Base-by-base conservation (phyloP, 257 asterid species). In the Rauvolfia tetraphylla region DNA sequence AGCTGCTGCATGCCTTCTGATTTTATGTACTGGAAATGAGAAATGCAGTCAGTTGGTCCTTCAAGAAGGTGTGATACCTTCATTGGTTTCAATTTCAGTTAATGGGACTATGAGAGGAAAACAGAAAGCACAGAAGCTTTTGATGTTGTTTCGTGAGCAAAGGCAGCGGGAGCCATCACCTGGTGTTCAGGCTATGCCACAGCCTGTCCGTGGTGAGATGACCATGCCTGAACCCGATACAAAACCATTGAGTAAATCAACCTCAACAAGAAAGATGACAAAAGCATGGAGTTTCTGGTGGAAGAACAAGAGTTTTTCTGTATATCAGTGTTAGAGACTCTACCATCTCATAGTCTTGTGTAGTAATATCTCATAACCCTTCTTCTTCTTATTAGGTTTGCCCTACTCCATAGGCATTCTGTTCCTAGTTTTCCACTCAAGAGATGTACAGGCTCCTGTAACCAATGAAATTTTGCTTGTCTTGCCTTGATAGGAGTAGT, bases 61-160 rank as follows among this genome's bases (percentile, higher is more conserved):
- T 71, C 98, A 91, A 86, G 98, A 93, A 89, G 99, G 98, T 33
- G 99, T 89, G 36, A 91, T 95, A 51, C 98, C 97, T 25, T 89
- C 99, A 0, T 69, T 95, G 84, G 99, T 95, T 78, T 91, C 96
- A 0, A 83, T 95, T 54, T 93, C 99, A 0, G 98, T 93, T 0
- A 95, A 93, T 0, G 99, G 99, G 75, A 95, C 97, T 0, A 83
- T 82, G 79, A 84, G 98, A 82, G 98, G 98, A 72, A 95, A 91
- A 59, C 99, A 95, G 87, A 95, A 95, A 77, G 97, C 99, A 22
- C 97, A 91, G 82, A 95, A 93, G 88, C 99, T 95, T 78, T 85
- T 93, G 82, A 91, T 90, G 99, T 65, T 95, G 74, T 95, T 95
- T 73, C 79, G 99, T 1, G 99, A 95, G 85, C 97, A 93, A 85